Conservation (phyloP, 129 eudicot genomes). For the Chrysanthemum makinoi region DNA sequence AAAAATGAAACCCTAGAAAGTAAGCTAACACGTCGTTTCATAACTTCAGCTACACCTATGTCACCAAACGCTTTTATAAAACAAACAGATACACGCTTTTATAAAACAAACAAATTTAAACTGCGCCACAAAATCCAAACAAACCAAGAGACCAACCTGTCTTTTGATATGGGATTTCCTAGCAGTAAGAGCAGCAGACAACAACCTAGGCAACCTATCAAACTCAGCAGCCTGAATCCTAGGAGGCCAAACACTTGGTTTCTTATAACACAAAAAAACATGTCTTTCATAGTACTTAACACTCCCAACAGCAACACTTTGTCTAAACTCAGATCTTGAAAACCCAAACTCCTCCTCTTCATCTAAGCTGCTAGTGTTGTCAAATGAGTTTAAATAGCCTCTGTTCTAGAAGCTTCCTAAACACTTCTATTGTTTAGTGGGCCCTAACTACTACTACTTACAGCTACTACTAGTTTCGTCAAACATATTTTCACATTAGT, state of each 20-base stretch:
- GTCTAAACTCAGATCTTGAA: slow-evolving; percentile 69
- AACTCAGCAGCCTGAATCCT: slow-evolving; percentile 89
- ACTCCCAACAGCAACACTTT: slow-evolving; percentile 55
- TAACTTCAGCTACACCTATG: too few relatives aligned
- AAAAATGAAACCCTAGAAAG: too few relatives aligned
- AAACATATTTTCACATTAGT: too few relatives aligned
- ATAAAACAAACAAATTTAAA: neutral
- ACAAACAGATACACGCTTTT: too few relatives aligned
- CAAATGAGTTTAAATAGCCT: slow-evolving; percentile 44
- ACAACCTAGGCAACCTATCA: slow-evolving; percentile 89
- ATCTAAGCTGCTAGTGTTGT: neutral
- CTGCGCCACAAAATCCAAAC: neutral
- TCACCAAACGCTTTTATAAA: too few relatives aligned
- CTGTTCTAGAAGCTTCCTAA: slow-evolving; percentile 79
- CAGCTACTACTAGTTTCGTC: too few relatives aligned
- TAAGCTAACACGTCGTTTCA: too few relatives aligned
- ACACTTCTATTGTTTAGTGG: too few relatives aligned
- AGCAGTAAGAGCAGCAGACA: slow-evolving; percentile 73
- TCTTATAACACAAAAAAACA: slow-evolving; percentile 87
- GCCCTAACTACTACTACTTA: too few relatives aligned
- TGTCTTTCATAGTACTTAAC: slow-evolving; percentile 35
- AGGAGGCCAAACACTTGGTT: slow-evolving; percentile 93
- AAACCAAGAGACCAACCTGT: slow-evolving; percentile 42
- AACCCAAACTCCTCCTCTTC: slow-evolving; percentile 73
- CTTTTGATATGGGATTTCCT: slow-evolving; percentile 52